These are phyloP conservation scores for Lactuca saligna DNA, from an alignment of 129 eudicot species.

Conservation along the genomic window DNA sequence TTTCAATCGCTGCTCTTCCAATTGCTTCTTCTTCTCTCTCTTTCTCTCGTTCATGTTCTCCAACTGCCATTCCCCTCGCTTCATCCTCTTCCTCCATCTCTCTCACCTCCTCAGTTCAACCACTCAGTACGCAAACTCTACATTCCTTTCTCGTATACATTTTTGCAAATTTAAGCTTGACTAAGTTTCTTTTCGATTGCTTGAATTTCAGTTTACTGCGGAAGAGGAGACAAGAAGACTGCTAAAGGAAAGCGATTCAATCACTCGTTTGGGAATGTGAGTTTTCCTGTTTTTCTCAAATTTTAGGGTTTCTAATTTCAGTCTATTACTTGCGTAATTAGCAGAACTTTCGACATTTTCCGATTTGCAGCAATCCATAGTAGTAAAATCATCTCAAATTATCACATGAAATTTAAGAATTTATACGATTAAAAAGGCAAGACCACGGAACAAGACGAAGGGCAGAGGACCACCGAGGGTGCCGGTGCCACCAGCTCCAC, in stretches of 20 bases:
- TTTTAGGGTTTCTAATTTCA: conserved; percentile 3
- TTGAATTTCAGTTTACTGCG: conserved; percentile 74
- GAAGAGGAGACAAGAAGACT: conserved; percentile 94
- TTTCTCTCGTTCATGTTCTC: conserved; percentile 30
- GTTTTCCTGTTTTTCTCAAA: conserved; percentile 25
- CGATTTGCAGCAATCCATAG: neutral
- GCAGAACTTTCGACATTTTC: neutral
- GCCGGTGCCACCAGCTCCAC: conserved; percentile 75
- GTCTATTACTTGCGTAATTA: neutral
- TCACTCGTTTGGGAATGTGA: conserved; percentile 90
- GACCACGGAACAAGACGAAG: conserved; percentile 84
- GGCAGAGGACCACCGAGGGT: conserved; percentile 96
- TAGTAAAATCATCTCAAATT: neutral
- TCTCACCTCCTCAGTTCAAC: conserved; percentile 31
- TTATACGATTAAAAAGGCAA: conserved; percentile 44
- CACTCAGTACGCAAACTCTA: conserved; percentile 32
- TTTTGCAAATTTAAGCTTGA: neutral
- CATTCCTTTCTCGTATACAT: neutral
- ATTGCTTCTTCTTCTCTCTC: conserved; percentile 34
- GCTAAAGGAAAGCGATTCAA: conserved; percentile 88
- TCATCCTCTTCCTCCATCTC: conserved; percentile 19
- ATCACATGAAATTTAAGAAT: no score
- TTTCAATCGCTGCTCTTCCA: no score
- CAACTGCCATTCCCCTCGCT: conserved; percentile 40
- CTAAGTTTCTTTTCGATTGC: neutral